Base-by-base conservation (phyloP, 1,139 yeast genomes). In the Pichia sp. region DNA sequence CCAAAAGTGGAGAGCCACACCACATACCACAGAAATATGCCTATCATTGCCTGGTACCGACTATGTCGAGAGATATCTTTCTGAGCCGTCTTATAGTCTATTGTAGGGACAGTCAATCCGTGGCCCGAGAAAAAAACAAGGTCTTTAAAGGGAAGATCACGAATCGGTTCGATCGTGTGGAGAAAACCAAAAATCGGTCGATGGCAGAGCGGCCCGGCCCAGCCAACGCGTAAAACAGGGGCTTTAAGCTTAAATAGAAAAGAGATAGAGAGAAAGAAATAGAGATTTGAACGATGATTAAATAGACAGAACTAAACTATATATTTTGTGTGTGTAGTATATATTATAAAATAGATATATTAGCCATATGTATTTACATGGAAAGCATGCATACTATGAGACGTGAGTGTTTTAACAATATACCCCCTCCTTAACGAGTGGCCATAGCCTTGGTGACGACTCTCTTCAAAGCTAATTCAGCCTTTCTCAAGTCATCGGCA, bases 371-470 rank as follows among this genome's bases (percentile, higher is more conserved):
- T 46, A 32, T 32, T 16, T 42, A n/a, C 30, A 41, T n/a, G 11
- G 15, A 11, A 10, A 34, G 72, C 71, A 59, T 81, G 87, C 34
- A 31, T 31, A 31, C 34, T 31, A 31, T 31, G 34, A 31, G 34
- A 31, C 26, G 15, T 19, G 30, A 13, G 15, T 44, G 47, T 44
- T 40, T 40, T 40, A 40, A 31, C 44, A 40, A 19, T 23, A 45
- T 29, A 45, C 47, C 40, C 10, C 26, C 11, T n/a, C 26, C 77
- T 86, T 89, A 90, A 85, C 97, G 97, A 78, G 97, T 84, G 71
- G 97, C 87, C 90, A 90, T 89, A 77, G 98, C 98, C 85, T 90
- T 93, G 83, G 97, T 92, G 76, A 90, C 97, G 75, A 95, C 97
- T 81, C 99, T 88, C 90, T 93, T 93, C 77, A 93, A 89, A 77